A percentile compares a stretch with the other conserved stretches of the same genome.
phyloP scores from a whole-genome alignment of 768 basidiomycete species.

The Xerocomus brunneocitrinus region DNA sequence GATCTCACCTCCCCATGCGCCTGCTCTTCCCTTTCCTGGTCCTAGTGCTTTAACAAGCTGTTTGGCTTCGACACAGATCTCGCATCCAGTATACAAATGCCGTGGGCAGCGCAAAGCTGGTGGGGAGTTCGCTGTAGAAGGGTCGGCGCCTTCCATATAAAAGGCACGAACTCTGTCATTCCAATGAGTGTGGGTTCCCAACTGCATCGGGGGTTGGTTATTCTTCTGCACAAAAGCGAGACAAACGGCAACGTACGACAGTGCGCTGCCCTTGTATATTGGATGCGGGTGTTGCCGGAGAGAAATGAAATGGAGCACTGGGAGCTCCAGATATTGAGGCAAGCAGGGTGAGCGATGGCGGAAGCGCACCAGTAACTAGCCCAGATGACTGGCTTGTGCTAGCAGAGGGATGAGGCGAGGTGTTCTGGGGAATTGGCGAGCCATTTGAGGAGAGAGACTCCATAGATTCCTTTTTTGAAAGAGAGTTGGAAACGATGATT shows the following conservation, averaged over 20 bases:
- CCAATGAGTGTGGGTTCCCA: constrained; percentile 21
- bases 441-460: constrained; percentile 19
- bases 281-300: constrained; percentile 3
- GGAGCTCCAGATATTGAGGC: constrained; percentile 26
- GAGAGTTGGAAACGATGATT: constrained; percentile 26
- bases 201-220: constrained; percentile 6
- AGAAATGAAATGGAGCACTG: neutral
- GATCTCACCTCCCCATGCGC: constrained; percentile 26
- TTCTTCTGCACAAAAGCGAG: neutral
- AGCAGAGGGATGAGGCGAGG: constrained; percentile 24
- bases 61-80: constrained; percentile 71
- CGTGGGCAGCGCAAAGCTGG: constrained; percentile 65
- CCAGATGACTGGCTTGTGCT: constrained; percentile 18
- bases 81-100: constrained; percentile 68
- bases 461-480: constrained; percentile 23
- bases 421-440: constrained; percentile 22
- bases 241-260: constrained; percentile 8
- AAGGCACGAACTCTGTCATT: constrained; percentile 43
- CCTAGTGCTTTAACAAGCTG: constrained; percentile 26
- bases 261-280: constrained; percentile 8
- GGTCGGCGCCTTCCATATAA: constrained; percentile 61
- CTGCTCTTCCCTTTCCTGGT: constrained; percentile 17
- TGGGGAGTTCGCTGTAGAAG: constrained; percentile 56
- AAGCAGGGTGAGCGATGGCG: constrained; percentile 27
- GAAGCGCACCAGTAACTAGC: constrained; percentile 18